phyloP scores from a whole-genome alignment of 2,329 filamentous ascomycete genomes.

The Aspergillus pseudonomiae region DNA sequence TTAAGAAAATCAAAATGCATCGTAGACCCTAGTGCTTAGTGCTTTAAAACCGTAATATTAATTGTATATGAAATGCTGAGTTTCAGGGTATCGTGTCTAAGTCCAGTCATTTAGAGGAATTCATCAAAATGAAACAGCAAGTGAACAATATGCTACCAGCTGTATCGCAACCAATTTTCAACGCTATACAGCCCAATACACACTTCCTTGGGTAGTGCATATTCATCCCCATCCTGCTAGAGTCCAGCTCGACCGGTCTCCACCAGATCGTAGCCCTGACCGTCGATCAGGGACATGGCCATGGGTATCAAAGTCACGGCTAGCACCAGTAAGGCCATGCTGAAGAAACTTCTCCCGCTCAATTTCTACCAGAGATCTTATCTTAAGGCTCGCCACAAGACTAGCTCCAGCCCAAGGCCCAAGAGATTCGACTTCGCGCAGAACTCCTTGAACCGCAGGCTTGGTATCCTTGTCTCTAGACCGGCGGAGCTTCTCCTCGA shows the following conservation, averaged over 20 bases:
- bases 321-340: conserved; percentile 51
- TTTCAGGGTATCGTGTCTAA: conserved; percentile 21
- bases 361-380: conserved; percentile 65
- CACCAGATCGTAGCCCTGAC: conserved; percentile 41
- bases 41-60: neutral
- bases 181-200: neutral
- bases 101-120: conserved; percentile 1
- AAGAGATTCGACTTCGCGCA: conserved; percentile 62
- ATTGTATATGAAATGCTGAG: conserved; percentile 1
- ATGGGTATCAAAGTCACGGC: conserved; percentile 43
- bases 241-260: conserved; percentile 54
- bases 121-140: conserved; percentile 2
- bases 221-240: conserved; percentile 50
- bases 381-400: conserved; percentile 60
- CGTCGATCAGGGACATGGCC: conserved; percentile 41
- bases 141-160: neutral
- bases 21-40: neutral
- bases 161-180: neutral
- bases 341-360: conserved; percentile 65
- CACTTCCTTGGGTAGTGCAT: neutral
- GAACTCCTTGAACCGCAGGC: conserved; percentile 38
- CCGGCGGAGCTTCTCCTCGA: conserved; percentile 43
- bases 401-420: conserved; percentile 69
- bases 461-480: conserved; percentile 39
- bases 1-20: neutral